These are phyloP conservation scores for Trichosporon sp. DNA, from an alignment of 1,284 basidiomycete genomes.

Conservation along the genomic window DNA sequence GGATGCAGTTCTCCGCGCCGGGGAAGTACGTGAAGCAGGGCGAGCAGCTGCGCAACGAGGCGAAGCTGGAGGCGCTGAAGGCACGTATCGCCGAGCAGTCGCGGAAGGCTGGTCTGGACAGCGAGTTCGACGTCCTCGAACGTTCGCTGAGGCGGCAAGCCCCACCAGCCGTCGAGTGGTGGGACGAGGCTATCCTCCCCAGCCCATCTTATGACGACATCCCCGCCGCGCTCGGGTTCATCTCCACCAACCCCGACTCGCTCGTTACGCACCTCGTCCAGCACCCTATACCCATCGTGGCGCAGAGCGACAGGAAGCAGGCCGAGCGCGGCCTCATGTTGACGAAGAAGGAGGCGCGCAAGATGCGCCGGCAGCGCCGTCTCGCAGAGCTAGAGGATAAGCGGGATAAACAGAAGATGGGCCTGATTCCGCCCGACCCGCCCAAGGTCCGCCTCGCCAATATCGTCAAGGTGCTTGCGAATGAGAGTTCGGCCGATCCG, in stretches of 20 bases:
- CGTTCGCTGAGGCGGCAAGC: constrained; percentile 75
- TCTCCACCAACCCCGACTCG: constrained; percentile 63
- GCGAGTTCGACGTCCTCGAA: constrained; percentile 84
- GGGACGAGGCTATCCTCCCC: constrained; percentile 82
- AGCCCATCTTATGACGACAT: constrained; percentile 69
- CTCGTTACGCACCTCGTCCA: constrained; percentile 89
- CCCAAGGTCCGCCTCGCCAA: constrained; percentile 95
- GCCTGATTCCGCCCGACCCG: constrained; percentile 85
- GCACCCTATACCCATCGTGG: constrained; percentile 94
- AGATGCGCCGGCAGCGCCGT: constrained; percentile 83
- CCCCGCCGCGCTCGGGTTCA: constrained; percentile 40
- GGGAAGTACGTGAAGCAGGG: constrained; percentile 83
- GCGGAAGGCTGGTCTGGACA: constrained; percentile 84
- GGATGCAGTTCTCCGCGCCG: constrained; percentile 78
- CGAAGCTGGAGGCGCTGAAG: constrained; percentile 83
- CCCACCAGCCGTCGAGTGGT: constrained; percentile 93
- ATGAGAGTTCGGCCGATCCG: constrained; percentile 90
- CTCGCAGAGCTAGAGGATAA: constrained; percentile 90
- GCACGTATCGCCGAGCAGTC: constrained; percentile 87
- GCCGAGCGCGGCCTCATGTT: constrained; percentile 76
- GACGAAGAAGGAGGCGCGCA: constrained; percentile 94
- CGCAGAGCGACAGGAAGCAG: constrained; percentile 71
- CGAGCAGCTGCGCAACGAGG: constrained; percentile 73
- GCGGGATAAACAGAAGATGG: constrained; percentile 92
- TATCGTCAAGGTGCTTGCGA: constrained; percentile 95